phyloP scores from a whole-genome alignment of 2,329 filamentous ascomycete genomes.

The Aspergillus aculeatus region DNA sequence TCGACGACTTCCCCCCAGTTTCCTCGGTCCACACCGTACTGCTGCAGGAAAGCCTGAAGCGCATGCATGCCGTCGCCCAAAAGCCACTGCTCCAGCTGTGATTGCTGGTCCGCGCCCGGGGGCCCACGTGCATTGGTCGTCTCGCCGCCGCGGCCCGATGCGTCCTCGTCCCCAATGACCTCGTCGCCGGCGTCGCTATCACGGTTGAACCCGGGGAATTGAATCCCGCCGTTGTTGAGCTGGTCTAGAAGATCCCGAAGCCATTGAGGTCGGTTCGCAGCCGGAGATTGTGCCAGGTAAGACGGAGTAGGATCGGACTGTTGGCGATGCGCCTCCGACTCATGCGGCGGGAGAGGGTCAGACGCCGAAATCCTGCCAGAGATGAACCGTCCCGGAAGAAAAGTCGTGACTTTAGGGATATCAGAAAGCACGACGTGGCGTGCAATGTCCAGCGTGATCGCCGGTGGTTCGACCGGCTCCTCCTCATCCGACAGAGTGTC shows the following conservation, averaged over 20 bases:
- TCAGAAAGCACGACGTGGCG: constrained; percentile 79
- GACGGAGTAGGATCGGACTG: constrained; percentile 36
- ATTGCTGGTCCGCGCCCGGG: constrained; percentile 27
- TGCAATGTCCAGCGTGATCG: constrained; percentile 59
- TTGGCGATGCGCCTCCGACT: constrained; percentile 41
- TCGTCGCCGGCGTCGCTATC: constrained; percentile 23
- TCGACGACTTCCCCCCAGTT: constrained; percentile 42
- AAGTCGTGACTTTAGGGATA: constrained; percentile 66
- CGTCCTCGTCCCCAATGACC: constrained; percentile 14
- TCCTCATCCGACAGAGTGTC: constrained; percentile 51
- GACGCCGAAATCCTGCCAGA: constrained; percentile 68
- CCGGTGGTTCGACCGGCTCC: constrained; percentile 44
- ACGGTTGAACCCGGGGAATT: constrained; percentile 24
- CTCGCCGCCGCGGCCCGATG: constrained; percentile 14
- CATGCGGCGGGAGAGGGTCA: constrained; percentile 74
- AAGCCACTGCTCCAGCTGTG: constrained; percentile 35
- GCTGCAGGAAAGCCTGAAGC: constrained; percentile 36
- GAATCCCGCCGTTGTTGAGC: constrained; percentile 33
- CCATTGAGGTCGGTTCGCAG: constrained; percentile 35
- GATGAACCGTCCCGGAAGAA: constrained; percentile 66
- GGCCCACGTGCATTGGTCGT: constrained; percentile 18
- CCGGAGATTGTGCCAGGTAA: constrained; percentile 33
- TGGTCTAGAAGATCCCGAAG: constrained; percentile 37
- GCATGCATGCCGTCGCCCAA: constrained; percentile 33
- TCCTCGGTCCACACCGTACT: constrained; percentile 43